phyloP scores from a whole-genome alignment of 345 rosid genomes.

The Rhodamnia rubescens region DNA sequence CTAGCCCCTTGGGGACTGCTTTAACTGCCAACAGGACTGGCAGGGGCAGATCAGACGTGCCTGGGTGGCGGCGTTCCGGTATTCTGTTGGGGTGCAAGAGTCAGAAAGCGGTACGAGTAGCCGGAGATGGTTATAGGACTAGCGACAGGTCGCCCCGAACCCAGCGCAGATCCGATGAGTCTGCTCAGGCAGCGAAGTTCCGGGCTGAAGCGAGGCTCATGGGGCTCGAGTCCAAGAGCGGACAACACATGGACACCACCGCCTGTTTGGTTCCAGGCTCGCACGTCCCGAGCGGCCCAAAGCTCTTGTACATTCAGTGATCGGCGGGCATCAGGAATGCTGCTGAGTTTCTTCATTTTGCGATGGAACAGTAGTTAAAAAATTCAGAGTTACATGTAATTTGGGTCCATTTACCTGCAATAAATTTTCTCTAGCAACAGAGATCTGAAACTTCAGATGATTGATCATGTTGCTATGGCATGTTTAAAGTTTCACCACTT shows the following conservation, averaged over 20 bases:
- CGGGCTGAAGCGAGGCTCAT: slow-evolving; percentile 26
- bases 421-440: not conserved
- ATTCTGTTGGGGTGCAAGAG: slow-evolving; percentile 64
- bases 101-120: slow-evolving; percentile 49
- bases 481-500: not conserved
- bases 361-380: not conserved
- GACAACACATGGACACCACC: slow-evolving; percentile 1
- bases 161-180: not conserved
- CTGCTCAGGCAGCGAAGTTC: slow-evolving; percentile 24
- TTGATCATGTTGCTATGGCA: not conserved
- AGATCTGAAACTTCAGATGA: not conserved
- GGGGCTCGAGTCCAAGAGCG: slow-evolving; percentile 18
- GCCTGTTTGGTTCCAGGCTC: not conserved
- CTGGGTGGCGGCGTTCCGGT: slow-evolving; percentile 16
- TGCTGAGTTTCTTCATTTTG: not conserved
- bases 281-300: not conserved
- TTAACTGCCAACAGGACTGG: not conserved
- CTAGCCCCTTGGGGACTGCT: not conserved
- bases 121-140: slow-evolving; percentile 38
- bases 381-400: not conserved
- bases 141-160: slow-evolving; percentile 7
- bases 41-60: slow-evolving; percentile 7
- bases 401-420: not conserved
- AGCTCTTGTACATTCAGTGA: not conserved
- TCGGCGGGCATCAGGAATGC: not conserved